phyloP scores from a whole-genome alignment of 1,284 basidiomycete genomes.

The Lentinus polychrous region DNA sequence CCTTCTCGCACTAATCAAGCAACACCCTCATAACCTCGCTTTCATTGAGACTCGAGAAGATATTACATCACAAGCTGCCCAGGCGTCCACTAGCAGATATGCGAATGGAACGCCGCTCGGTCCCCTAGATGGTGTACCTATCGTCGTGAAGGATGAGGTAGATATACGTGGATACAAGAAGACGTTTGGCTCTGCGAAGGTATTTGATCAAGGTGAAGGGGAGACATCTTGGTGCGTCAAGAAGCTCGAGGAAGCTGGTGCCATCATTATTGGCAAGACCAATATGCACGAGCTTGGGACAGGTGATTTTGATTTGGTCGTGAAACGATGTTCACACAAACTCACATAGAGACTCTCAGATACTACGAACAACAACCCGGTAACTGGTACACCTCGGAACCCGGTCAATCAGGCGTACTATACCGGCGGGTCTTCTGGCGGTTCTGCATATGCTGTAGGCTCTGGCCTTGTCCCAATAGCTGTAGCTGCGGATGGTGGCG shows the following conservation, averaged over 20 bases:
- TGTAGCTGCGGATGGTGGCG: constrained; percentile 4
- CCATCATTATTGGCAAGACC: constrained; percentile 5
- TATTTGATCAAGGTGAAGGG: not conserved
- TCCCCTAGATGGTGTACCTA: constrained; percentile 5
- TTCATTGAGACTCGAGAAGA: constrained; percentile 3
- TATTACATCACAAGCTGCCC: constrained; percentile 1
- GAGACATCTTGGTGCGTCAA: constrained; percentile 3
- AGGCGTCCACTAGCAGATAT: constrained; percentile 1
- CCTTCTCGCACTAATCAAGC: not conserved
- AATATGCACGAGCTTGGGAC: constrained; percentile 6
- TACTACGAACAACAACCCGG: constrained; percentile 6
- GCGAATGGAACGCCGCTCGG: constrained; percentile 1
- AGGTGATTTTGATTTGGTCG: not conserved
- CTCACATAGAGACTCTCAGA: not conserved
- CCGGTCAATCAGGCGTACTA: constrained; percentile 2
- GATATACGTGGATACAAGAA: constrained; percentile 2
- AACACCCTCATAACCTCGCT: constrained; percentile 1
- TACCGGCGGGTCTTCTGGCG: constrained; percentile 5
- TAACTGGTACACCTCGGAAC: constrained; percentile 3
- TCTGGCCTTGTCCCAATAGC: constrained; percentile 4
- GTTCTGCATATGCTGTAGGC: constrained; percentile 5
- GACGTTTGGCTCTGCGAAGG: constrained; percentile 2
- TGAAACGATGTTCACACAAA: not conserved
- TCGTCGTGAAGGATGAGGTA: constrained; percentile 5
- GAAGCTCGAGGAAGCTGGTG: constrained; percentile 6